A percentile compares a stretch with the other conserved stretches of the same genome.
Evolutionary conservation across 345 rosid species (phyloP).

Genomic region (Rubroshorea leprosula): DNA sequence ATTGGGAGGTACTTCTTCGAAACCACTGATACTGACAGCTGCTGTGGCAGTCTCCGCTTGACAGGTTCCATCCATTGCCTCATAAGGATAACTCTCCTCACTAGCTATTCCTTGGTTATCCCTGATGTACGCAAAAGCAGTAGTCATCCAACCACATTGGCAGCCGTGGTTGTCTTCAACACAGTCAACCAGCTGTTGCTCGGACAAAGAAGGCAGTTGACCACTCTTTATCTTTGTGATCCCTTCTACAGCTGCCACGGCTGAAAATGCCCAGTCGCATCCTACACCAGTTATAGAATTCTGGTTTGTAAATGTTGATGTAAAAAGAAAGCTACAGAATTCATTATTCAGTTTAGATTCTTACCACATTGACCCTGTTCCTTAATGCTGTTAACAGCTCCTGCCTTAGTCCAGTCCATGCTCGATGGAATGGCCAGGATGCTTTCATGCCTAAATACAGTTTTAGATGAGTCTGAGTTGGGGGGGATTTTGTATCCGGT

Average conservation of each 20-base stretch:
- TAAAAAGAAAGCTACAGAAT: no score
- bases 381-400: slow-evolving; percentile 40
- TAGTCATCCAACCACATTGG: slow-evolving; percentile 12
- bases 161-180: slow-evolving; percentile 39
- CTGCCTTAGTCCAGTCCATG: slow-evolving; percentile 36
- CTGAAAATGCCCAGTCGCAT: slow-evolving; percentile 60
- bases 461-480: not conserved
- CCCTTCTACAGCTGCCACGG: slow-evolving; percentile 39
- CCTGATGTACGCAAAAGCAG: slow-evolving; percentile 10
- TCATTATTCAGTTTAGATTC: slow-evolving; percentile 7
- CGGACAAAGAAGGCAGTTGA: slow-evolving; percentile 33
- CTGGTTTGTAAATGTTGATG: no score
- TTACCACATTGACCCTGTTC: slow-evolving; percentile 37
- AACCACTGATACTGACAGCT: slow-evolving; percentile 11
- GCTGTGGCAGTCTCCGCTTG: not conserved
- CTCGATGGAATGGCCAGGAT: slow-evolving; percentile 17
- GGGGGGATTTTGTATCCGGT: slow-evolving; percentile 3
- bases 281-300: no score
- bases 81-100: slow-evolving; percentile 12
- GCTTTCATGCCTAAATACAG: slow-evolving; percentile 27
- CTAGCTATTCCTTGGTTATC: slow-evolving; percentile 5
- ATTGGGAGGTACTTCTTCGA: no score
- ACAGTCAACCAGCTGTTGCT: slow-evolving; percentile 63
- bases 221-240: slow-evolving; percentile 35
- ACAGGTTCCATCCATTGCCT: not conserved